Percentiles rank a stretch among this genome's conserved stretches.
Evolutionary conservation across 352 stramenopile species (phyloP).

Genomic region (Phytophthora constricta): DNA sequence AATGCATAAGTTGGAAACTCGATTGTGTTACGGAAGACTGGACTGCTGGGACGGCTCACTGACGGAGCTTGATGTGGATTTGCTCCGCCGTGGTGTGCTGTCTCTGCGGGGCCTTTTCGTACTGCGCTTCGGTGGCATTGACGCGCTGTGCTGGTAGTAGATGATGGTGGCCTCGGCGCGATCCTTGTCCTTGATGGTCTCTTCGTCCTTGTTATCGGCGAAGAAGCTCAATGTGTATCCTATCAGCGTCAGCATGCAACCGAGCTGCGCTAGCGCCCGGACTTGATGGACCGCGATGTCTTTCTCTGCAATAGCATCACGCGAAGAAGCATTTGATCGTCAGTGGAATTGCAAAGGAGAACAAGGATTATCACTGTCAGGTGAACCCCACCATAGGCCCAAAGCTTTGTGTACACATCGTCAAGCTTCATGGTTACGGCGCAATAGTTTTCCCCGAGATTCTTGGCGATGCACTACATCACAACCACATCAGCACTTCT

Average conservation of each 20-base stretch:
- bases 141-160: slow-evolving; percentile 37
- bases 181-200: slow-evolving; percentile 36
- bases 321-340: slow-evolving; percentile 1
- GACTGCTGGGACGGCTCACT: slow-evolving; percentile 25
- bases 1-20: slow-evolving; percentile 4
- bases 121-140: slow-evolving; percentile 21
- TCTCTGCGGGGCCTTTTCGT: slow-evolving; percentile 14
- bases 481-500: slow-evolving; percentile 5
- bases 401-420: slow-evolving; percentile 55
- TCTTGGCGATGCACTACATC: slow-evolving; percentile 46
- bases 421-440: slow-evolving; percentile 51
- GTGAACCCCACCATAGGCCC: slow-evolving; percentile 69
- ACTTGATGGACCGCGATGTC: slow-evolving; percentile 62
- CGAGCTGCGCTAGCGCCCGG: slow-evolving; percentile 61
- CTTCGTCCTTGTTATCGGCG: slow-evolving; percentile 52
- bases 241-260: slow-evolving; percentile 60
- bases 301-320: slow-evolving; percentile 31
- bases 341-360: background rate
- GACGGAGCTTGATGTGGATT: slow-evolving; percentile 27
- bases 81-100: slow-evolving; percentile 26
- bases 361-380: no score
- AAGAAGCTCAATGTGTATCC: slow-evolving; percentile 69
- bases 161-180: slow-evolving; percentile 25
- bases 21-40: no score
- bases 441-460: slow-evolving; percentile 64